Evolutionary conservation across 768 basidiomycete species (phyloP), one percentile per base, ranked within the genome.

Genomic region (Polyporus arcularius): DNA sequence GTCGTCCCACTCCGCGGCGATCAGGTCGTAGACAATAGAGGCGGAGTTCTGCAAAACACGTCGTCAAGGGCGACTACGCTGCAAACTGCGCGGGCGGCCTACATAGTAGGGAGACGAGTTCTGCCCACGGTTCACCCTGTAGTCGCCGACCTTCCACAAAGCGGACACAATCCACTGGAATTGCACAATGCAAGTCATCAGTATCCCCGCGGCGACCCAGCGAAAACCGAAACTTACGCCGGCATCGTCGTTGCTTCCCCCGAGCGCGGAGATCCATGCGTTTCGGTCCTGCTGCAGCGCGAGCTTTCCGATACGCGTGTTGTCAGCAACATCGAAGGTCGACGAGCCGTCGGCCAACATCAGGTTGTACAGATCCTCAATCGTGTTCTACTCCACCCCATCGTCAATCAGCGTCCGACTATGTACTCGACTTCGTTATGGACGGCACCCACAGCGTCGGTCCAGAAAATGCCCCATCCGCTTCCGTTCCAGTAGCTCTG

Each of bases 151-250:
- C 70, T 83, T 85, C 84, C 82, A 84, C 9, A 84, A 68, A 9
- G 82, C 76, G n/a, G 85, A 70, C 38, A 84, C 79, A 41, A 84
- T 71, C 84, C 84, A 86, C 83, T 85, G 48, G n/a, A n/a, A n/a
- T 26, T 26, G 21, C 21, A 1, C 26, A 46, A 28, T 32, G 43
- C 41, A 45, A 41, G 45, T 28, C 16, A 16, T 31, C 26, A 28
- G 38, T 4, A n/a, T 32, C 26, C 26, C 21, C 26, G 39, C 41
- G 11, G 32, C 48, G 58, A 12, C 51, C 21, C n/a, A 53, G 16
- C 31, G 31, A 46, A 39, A 30, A 45, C 32, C 5, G 12, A 15
- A 14, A 69, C 73, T 48, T 66, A 84, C 81, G 62, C 78, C 78
- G 14, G 84, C 79, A 61, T 85, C 82, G 60, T 85, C 84, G 52